Base-by-base conservation (phyloP, 2,329 filamentous ascomycete species). In the Colletotrichum sojae region DNA sequence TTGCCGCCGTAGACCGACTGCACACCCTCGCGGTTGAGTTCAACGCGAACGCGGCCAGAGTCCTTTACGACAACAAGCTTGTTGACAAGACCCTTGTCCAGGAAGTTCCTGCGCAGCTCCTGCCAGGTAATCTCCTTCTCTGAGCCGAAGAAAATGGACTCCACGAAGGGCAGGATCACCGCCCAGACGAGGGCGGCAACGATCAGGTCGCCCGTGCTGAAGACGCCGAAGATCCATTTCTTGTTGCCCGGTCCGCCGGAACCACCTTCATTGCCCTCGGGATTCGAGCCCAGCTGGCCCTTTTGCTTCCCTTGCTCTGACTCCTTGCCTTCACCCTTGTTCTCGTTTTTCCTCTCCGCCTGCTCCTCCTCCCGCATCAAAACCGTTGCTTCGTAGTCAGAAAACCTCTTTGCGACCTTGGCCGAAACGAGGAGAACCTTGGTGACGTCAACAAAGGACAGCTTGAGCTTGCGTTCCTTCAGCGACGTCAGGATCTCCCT, bases 71-170 rank as follows among this genome's bases (percentile, higher is more conserved):
- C 88, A 40, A 97, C 91, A 18, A 99, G 87, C 84, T 95, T 98
- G 83, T 98, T 93, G 20, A 99, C 95, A 25, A 99, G 87, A 8
- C 96, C 96, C 85, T 97, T 98, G 82, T 98, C 94, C 70, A 99
- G 86, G 85, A 97, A 98, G 39, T 94, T 96, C 74, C 90, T 95
- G 71, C 93, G 88, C 83, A 99, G 94, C 82, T 99, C 96, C 82
- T 99, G 95, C 94, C 94, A 99, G 63, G 96, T 98, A 68, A 99
- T 98, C 78, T 99, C 95, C 76, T 82, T 81, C 72, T 85, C 83
- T 4, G 70, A 61, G 57, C 76, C 74, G 22, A 81, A 80, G 71
- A 84, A 82, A 27, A 84, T 73, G 71, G 81, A 81, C 60, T 79
- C 78, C 58, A 82, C 79, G 61, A 84, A 71, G 4, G 82, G 81